Percentiles rank a stretch among this genome's conserved stretches.
Evolutionary conservation across 768 basidiomycete species (phyloP).

Genomic region (Psilocybe tampanensis): DNA sequence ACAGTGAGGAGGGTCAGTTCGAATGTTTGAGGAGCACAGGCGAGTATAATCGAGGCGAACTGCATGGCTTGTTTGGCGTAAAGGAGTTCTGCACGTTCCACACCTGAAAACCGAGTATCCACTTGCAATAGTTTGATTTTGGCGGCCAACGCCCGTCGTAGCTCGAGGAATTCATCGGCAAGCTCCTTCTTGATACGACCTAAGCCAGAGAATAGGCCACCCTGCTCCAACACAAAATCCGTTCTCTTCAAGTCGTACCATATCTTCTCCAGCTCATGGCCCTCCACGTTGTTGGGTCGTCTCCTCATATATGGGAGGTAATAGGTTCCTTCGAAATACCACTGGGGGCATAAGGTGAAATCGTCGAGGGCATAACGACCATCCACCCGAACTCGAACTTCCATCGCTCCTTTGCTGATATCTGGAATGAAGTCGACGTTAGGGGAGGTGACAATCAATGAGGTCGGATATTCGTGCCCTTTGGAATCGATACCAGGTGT

Average conservation of each 20-base stretch:
- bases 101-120: neutral
- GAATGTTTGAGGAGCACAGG: neutral
- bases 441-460: no score
- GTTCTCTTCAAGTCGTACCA: neutral
- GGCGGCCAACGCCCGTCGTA: neutral
- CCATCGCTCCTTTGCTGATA: no score
- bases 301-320: no score
- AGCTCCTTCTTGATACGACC: neutral
- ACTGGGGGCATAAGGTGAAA: no score
- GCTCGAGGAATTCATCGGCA: neutral
- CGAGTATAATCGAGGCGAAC: neutral
- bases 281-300: neutral
- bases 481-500: no score
- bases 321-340: no score
- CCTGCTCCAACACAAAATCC: neutral
- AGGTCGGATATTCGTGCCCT: no score
- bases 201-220: neutral
- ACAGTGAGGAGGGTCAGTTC: conserved; percentile 1
- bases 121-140: neutral
- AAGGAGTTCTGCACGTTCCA: neutral
- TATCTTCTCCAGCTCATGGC: neutral
- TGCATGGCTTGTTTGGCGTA: neutral
- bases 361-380: no score
- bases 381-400: no score
- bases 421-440: no score